phyloP scores from a whole-genome alignment of 2,329 filamentous ascomycete species.

The Claviceps africana region DNA sequence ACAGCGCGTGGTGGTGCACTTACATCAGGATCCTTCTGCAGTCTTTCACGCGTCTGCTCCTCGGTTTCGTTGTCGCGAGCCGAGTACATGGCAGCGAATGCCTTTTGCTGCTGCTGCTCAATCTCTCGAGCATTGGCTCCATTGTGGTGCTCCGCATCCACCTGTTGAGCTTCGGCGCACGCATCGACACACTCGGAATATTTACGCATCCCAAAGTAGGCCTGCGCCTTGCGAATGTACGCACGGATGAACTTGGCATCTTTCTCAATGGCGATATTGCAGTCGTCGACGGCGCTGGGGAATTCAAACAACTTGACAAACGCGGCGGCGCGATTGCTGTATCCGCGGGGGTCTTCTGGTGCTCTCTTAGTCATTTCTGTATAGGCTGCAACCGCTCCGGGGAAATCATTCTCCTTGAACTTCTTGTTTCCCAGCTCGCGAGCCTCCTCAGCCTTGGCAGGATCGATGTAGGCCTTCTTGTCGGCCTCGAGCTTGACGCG shows the following conservation, averaged over 20 bases:
- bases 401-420: conserved; percentile 96
- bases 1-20: conserved; percentile 18
- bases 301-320: conserved; percentile 96
- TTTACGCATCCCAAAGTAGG: conserved; percentile 93
- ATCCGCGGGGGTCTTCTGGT: conserved; percentile 83
- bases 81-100: conserved; percentile 75
- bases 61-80: conserved; percentile 90
- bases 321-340: conserved; percentile 92
- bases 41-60: conserved; percentile 82
- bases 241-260: conserved; percentile 89
- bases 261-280: conserved; percentile 77
- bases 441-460: conserved; percentile 85
- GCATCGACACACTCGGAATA: conserved; percentile 90
- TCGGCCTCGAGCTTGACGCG: conserved; percentile 68
- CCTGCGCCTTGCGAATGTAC: conserved; percentile 92
- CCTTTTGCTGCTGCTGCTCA: conserved; percentile 87
- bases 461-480: conserved; percentile 72
- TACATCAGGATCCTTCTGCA: conserved; percentile 83
- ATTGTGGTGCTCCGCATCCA: conserved; percentile 54
- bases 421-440: conserved; percentile 90
- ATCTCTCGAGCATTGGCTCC: conserved; percentile 83
- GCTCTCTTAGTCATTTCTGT: conserved; percentile 93
- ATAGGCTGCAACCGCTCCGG: conserved; percentile 86
- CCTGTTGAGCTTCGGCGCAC: conserved; percentile 63
- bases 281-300: conserved; percentile 85